Evolutionary conservation across 371 early-diverging fungal genomes (phyloP).

Genomic region (Mucor saturninus): DNA sequence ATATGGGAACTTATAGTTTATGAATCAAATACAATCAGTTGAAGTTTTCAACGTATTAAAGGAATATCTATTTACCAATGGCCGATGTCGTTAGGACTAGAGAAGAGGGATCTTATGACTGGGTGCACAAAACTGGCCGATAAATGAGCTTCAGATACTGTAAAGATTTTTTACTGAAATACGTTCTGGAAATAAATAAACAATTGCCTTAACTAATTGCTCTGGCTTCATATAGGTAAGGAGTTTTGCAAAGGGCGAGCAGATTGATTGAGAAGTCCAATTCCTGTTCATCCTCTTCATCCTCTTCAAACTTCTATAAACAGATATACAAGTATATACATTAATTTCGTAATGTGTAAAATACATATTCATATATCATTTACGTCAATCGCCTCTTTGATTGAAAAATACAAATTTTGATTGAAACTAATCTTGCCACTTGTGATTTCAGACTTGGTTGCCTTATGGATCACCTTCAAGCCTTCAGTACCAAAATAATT

Average conservation of each 20-base stretch:
- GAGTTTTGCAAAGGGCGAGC: neutral
- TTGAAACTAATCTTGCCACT: constrained; percentile 4
- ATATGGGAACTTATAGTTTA: too few species aligned
- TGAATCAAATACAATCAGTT: too few species aligned
- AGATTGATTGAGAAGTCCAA: constrained; percentile 6
- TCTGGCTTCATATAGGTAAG: neutral
- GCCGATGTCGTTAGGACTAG: too few species aligned
- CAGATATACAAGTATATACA: constrained; percentile 1
- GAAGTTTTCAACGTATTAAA: too few species aligned
- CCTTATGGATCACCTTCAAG: constrained; percentile 1
- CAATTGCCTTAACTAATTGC: neutral
- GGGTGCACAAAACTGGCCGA: neutral
- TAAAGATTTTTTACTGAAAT: neutral
- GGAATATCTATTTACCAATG: too few species aligned
- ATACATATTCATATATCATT: constrained; percentile 3
- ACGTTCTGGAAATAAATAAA: constrained; percentile 4
- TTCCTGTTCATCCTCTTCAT: constrained; percentile 1
- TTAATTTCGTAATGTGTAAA: neutral
- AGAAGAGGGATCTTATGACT: too few species aligned
- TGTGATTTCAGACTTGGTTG: constrained; percentile 4
- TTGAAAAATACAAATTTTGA: too few species aligned
- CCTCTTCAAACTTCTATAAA: neutral
- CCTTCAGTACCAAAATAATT: neutral
- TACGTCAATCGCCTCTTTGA: constrained; percentile 2
- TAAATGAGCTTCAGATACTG: neutral